Evolutionary conservation across 2,329 filamentous ascomycete species (phyloP).

Genomic region (Fusarium longipes): DNA sequence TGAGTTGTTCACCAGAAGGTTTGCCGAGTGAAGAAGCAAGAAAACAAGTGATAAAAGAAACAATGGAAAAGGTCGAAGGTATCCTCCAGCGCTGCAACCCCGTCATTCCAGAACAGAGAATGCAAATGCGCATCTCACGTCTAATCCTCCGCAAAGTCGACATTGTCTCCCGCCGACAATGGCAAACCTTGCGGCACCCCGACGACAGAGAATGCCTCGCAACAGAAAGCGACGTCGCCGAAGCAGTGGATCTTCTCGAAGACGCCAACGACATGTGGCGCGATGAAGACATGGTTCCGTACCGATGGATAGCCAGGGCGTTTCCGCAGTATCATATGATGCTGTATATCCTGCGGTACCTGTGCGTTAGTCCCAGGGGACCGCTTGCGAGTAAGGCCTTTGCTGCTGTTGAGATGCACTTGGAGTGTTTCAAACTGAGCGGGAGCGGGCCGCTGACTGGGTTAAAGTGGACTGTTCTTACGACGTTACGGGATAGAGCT

Average conservation of each 20-base stretch:
- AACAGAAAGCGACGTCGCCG: constrained; percentile 49
- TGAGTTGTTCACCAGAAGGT: constrained; percentile 28
- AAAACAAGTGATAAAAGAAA: constrained; percentile 51
- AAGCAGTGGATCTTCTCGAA: constrained; percentile 52
- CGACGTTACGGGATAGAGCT: constrained; percentile 49
- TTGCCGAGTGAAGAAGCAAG: constrained; percentile 49
- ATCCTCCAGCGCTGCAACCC: constrained; percentile 59
- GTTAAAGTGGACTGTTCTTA: constrained; percentile 49
- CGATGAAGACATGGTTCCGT: constrained; percentile 54
- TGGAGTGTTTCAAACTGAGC: neutral
- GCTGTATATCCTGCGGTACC: constrained; percentile 57
- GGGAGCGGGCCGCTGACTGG: constrained; percentile 14
- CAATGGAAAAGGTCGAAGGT: neutral
- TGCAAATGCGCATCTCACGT: constrained; percentile 46
- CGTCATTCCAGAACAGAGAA: constrained; percentile 58
- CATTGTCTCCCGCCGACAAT: constrained; percentile 61
- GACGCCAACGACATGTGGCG: constrained; percentile 43
- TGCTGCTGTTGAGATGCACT: constrained; percentile 35
- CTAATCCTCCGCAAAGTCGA: constrained; percentile 54
- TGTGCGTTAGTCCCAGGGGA: constrained; percentile 54
- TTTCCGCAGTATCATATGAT: constrained; percentile 58
- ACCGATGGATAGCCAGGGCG: constrained; percentile 53
- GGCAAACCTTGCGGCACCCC: constrained; percentile 43
- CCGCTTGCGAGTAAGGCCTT: constrained; percentile 50
- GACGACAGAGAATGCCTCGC: constrained; percentile 36